Evolutionary conservation across 2,329 filamentous ascomycete species (phyloP).

Genomic region (Rhinocladiella similis): DNA sequence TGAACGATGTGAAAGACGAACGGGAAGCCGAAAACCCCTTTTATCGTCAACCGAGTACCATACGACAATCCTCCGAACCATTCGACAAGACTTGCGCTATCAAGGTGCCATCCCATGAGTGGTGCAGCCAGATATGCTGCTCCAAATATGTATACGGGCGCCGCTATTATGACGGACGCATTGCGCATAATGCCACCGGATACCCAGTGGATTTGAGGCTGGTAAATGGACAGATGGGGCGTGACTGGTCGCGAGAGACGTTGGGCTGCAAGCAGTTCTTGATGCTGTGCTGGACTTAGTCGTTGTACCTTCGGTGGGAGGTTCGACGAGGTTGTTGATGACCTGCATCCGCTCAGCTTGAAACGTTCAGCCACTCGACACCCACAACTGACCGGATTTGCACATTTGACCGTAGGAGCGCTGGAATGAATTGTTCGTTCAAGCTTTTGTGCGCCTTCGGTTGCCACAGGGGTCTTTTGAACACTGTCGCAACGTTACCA

Average conservation of each 20-base stretch:
- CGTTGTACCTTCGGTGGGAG: not conserved
- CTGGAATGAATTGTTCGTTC: not conserved
- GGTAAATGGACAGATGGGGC: conserved; percentile 84
- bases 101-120: conserved; percentile 68
- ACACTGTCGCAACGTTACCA: not conserved
- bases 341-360: not conserved
- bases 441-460: no score
- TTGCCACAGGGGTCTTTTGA: no score
- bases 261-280: conserved; percentile 72
- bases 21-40: conserved; percentile 61
- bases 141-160: conserved; percentile 75
- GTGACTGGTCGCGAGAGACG: conserved; percentile 77
- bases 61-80: conserved; percentile 63
- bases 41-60: conserved; percentile 58
- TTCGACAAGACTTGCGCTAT: conserved; percentile 62
- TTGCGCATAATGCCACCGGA: conserved; percentile 75
- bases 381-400: not conserved
- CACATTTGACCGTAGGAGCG: not conserved
- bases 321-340: conserved; percentile 1
- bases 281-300: conserved; percentile 57
- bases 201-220: conserved; percentile 81
- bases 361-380: not conserved
- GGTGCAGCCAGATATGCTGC: conserved; percentile 78
- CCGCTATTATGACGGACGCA: conserved; percentile 71
- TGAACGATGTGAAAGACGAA: conserved; percentile 69